Evolutionary conservation across 2,329 filamentous ascomycete species (phyloP).

Genomic region (Paecilomyces variotii): DNA sequence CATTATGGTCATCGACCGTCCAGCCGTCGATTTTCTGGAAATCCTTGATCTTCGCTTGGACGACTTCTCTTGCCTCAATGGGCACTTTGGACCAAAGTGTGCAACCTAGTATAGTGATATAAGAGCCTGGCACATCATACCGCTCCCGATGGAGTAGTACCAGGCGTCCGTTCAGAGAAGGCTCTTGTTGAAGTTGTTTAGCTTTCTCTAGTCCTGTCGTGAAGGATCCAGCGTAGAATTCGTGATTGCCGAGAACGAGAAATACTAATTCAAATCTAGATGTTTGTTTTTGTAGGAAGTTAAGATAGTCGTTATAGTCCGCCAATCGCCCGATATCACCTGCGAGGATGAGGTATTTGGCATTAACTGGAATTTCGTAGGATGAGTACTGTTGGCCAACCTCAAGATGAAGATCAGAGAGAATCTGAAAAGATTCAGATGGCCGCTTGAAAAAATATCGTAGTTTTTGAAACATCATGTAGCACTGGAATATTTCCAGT

Average conservation of each 20-base stretch:
- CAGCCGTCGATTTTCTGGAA: constrained; percentile 45
- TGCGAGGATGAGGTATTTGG: constrained; percentile 15
- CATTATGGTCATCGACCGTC: constrained; percentile 43
- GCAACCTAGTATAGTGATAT: constrained; percentile 45
- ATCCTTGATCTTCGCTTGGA: constrained; percentile 42
- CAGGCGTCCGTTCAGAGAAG: constrained; percentile 6
- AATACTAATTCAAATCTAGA: constrained; percentile 17
- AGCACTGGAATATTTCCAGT: too few species aligned
- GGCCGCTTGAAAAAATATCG: too few species aligned
- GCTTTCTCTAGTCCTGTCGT: constrained; percentile 9
- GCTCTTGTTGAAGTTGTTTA: constrained; percentile 10
- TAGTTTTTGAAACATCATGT: too few species aligned
- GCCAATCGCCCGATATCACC: constrained; percentile 25
- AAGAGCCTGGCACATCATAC: constrained; percentile 10
- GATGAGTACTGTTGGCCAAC: constrained; percentile 13
- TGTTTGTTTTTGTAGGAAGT: constrained; percentile 18
- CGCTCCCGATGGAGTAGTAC: constrained; percentile 11
- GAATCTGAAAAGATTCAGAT: constrained; percentile 10
- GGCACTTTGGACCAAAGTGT: constrained; percentile 48
- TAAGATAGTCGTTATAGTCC: constrained; percentile 12
- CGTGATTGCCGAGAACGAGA: constrained; percentile 28
- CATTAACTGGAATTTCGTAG: constrained; percentile 13
- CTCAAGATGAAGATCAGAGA: constrained; percentile 21
- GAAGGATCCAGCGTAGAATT: constrained; percentile 17
- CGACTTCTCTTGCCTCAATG: constrained; percentile 24